Evolutionary conservation across 148 eudicot genomes (phyloP).

Genomic region (Persicaria maculosa): DNA sequence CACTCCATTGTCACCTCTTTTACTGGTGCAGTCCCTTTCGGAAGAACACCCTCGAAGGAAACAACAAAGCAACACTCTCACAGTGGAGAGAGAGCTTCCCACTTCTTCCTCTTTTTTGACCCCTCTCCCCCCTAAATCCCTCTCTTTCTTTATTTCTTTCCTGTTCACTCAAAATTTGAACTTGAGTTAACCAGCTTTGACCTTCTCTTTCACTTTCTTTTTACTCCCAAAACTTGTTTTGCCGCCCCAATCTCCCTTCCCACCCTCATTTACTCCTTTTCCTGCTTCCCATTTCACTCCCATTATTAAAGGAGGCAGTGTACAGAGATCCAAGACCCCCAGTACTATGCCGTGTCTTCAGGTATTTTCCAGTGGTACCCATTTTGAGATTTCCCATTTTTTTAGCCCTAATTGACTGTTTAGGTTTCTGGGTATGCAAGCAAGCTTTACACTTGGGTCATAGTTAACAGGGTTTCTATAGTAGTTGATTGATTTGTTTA

Average conservation of each 20-base stretch:
- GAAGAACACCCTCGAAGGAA: constrained; percentile 12
- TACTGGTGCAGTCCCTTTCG: constrained; percentile 4
- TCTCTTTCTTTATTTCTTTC: not conserved
- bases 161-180: constrained; percentile 7
- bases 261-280: not conserved
- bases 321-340: not conserved
- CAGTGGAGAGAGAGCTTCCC: constrained; percentile 5
- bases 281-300: not conserved
- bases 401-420: not conserved
- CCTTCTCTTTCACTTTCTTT: not conserved
- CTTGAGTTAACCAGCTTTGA: constrained; percentile 12
- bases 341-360: constrained; percentile 3
- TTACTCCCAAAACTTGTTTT: not conserved
- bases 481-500: not conserved
- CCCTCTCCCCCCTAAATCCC: not conserved
- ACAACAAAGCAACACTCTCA: not conserved
- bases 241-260: not conserved
- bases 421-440: not conserved
- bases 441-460: not conserved
- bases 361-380: constrained; percentile 3
- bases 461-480: not conserved
- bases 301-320: not conserved
- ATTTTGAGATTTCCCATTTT: not conserved
- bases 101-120: not conserved
- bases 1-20: not conserved